A percentile compares a stretch with the other conserved stretches of the same genome.
phyloP scores from a whole-genome alignment of 495 filamentous ascomycete species.

The Rhypophila decipiens region DNA sequence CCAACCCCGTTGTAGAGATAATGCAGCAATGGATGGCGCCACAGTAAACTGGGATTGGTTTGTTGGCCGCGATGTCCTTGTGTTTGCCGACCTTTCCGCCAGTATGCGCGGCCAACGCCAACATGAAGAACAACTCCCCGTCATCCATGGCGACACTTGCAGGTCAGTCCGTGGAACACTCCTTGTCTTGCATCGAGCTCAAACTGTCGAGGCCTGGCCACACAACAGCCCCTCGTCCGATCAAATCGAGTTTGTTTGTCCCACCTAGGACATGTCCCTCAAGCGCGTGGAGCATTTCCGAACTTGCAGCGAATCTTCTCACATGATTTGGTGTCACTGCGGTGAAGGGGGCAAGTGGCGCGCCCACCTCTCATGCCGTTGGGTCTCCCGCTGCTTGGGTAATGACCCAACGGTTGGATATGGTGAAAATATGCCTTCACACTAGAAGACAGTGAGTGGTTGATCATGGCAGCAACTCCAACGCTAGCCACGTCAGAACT shows the following conservation, averaged over 20 bases:
- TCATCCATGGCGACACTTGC: no score
- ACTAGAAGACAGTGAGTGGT: no score
- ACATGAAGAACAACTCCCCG: neutral
- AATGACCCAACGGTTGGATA: neutral
- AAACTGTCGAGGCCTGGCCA: no score
- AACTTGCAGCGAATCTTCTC: neutral
- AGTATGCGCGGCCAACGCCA: neutral
- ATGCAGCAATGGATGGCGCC: neutral
- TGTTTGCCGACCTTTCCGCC: slow-evolving; percentile 1
- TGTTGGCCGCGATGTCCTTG: slow-evolving; percentile 9
- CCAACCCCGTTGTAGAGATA: neutral
- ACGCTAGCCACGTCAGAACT: no score
- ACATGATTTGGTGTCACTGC: neutral
- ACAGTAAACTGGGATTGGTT: slow-evolving; percentile 5
- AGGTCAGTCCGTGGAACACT: neutral
- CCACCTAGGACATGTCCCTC: no score
- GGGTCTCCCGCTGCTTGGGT: neutral
- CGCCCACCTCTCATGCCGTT: neutral
- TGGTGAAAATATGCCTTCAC: neutral
- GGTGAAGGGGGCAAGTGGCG: neutral
- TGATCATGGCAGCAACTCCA: no score
- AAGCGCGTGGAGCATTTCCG: neutral
- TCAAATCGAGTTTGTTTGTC: no score
- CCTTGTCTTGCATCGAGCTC: no score
- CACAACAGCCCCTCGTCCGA: no score